Conservation (phyloP, 164 flowering plant species). For the Umbellularia californica region DNA sequence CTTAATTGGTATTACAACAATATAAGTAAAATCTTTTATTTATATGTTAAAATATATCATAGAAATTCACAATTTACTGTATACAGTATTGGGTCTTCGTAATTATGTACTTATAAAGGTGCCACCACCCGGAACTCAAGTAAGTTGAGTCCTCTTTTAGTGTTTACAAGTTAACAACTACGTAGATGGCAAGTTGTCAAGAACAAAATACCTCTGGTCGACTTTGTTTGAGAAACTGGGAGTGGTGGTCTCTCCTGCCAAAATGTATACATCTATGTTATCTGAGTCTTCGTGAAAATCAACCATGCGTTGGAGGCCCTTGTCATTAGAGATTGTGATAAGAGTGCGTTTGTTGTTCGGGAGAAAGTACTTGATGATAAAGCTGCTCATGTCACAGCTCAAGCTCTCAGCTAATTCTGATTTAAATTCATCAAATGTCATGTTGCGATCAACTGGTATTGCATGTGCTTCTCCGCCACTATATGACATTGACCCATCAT, state of each 20-base stretch:
- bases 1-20: neutral
- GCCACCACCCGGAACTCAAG: too few relatives aligned
- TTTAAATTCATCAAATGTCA: slow-evolving; percentile 55
- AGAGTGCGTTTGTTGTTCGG: slow-evolving; percentile 66
- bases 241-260: slow-evolving; percentile 40
- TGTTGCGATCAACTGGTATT: slow-evolving; percentile 46
- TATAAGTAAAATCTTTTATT: too few relatives aligned
- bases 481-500: slow-evolving; percentile 63
- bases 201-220: too few relatives aligned
- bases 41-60: too few relatives aligned
- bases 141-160: too few relatives aligned
- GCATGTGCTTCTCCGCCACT: slow-evolving; percentile 82
- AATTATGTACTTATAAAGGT: too few relatives aligned
- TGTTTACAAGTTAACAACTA: too few relatives aligned
- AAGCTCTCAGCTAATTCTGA: slow-evolving; percentile 58
- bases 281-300: slow-evolving; percentile 52
- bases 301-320: slow-evolving; percentile 63
- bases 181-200: too few relatives aligned
- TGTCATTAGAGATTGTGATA: slow-evolving; percentile 22
- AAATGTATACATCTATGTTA: slow-evolving; percentile 59
- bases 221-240: neutral
- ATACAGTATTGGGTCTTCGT: too few relatives aligned
- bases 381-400: slow-evolving; percentile 33
- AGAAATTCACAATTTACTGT: too few relatives aligned
- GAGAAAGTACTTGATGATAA: slow-evolving; percentile 70